Conservation (phyloP, 306 rosid genomes). For the Albizia julibrissin region DNA sequence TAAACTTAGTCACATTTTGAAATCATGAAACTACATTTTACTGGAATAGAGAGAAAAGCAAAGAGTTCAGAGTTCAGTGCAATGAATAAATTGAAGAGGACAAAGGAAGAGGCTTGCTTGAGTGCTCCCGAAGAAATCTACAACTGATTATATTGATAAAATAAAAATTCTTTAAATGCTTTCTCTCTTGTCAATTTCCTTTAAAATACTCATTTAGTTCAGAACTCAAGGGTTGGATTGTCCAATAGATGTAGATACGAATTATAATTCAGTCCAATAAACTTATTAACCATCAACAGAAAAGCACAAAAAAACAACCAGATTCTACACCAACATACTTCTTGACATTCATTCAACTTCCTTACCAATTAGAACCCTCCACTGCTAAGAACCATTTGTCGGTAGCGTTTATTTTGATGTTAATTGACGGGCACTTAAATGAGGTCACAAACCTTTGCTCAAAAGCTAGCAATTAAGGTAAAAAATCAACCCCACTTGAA, state of each 20-base stretch:
- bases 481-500: neutral
- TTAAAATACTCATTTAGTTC: slow-evolving; percentile 3
- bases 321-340: neutral
- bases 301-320: slow-evolving; percentile 3
- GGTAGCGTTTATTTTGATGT: neutral
- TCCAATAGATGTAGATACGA: slow-evolving; percentile 12
- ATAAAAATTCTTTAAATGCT: slow-evolving; percentile 18
- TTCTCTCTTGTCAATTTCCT: slow-evolving; percentile 8
- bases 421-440: neutral
- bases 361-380: neutral
- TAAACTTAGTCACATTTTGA: slow-evolving; percentile 20
- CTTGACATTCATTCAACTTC: neutral
- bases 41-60: neutral
- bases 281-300: neutral
- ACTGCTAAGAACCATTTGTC: neutral
- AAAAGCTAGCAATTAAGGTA: neutral
- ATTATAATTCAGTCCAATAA: slow-evolving; percentile 7
- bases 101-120: slow-evolving; percentile 9
- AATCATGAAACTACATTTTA: slow-evolving; percentile 10
- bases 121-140: slow-evolving; percentile 16
- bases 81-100: neutral
- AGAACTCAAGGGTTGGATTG: slow-evolving; percentile 11
- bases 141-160: neutral
- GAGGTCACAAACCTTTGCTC: neutral
- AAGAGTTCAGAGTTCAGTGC: neutral